A percentile compares a stretch with the other conserved stretches of the same genome.
Evolutionary conservation across 768 basidiomycete species (phyloP).

Genomic region (Kwoniella botswanensis): DNA sequence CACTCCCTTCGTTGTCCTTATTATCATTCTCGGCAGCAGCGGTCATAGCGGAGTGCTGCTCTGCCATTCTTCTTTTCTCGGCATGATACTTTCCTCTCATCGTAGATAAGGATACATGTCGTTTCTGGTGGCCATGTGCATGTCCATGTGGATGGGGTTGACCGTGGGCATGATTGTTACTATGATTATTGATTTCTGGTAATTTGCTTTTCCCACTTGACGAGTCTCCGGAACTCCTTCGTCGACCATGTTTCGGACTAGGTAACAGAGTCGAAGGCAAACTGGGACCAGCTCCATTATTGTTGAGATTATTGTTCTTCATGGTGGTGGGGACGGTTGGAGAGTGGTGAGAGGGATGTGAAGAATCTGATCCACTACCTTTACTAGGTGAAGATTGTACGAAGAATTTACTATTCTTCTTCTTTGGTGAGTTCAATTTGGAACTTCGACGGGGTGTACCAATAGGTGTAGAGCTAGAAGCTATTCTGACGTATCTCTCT

Average conservation of each 20-base stretch:
- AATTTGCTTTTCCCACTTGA: slow-evolving; percentile 19
- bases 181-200: not conserved
- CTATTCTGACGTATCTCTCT: slow-evolving; percentile 13
- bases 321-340: slow-evolving; percentile 3
- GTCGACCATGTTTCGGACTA: slow-evolving; percentile 4
- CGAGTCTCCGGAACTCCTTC: slow-evolving; percentile 39
- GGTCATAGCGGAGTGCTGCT: slow-evolving; percentile 35
- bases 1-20: slow-evolving; percentile 50
- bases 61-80: slow-evolving; percentile 54
- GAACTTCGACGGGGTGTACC: slow-evolving; percentile 5
- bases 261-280: not conserved
- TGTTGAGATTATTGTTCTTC: slow-evolving; percentile 2
- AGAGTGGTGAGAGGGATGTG: slow-evolving; percentile 27
- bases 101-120: slow-evolving; percentile 53
- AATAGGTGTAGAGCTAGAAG: slow-evolving; percentile 9
- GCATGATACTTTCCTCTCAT: slow-evolving; percentile 52
- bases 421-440: slow-evolving; percentile 30
- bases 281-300: slow-evolving; percentile 8
- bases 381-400: slow-evolving; percentile 50
- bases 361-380: slow-evolving; percentile 46
- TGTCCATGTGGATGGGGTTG: slow-evolving; percentile 9
- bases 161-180: slow-evolving; percentile 8
- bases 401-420: slow-evolving; percentile 54
- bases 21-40: slow-evolving; percentile 37
- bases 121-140: slow-evolving; percentile 33